Base-by-base conservation (phyloP, 2,329 filamentous ascomycete genomes). In the Curvularia lunata region DNA sequence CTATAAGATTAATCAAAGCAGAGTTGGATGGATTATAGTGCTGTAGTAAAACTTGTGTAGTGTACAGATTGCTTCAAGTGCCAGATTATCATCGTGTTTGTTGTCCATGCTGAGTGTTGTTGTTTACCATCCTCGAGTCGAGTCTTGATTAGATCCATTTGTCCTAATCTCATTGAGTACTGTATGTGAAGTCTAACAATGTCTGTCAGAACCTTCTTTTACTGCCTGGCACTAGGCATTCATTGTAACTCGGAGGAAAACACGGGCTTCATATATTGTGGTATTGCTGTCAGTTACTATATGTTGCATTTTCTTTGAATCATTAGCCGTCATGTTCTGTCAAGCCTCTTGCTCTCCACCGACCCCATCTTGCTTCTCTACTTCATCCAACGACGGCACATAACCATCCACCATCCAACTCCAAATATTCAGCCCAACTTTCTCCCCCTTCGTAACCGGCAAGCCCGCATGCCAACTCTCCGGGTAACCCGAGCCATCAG, bases 381-480 rank as follows among this genome's bases (percentile, higher is more conserved):
- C 47, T 23, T 56, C 32, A 37, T 61, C 61, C 18, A 48, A 41
- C 19, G 28, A 21, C 13, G 67, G 65, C 40, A 68, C 62, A 57
- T 66, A 71, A 5, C 68, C 70, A 18, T 72, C 67, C 73, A 85
- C 83, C 70, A 82, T 83, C 85, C 85, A 87, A 72, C 83, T 86
- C 86, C 86, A 88, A 59, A 88, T 86, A 74, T 88, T 88, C 73
- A 88, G 71, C 0, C 85, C 86, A 55, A 87, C 80, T 76, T 88
- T 88, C 37, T 75, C 78, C 2, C 86, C 86, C 40, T 72, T 77
- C 48, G 74, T 73, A 0, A 88, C 85, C 8, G 85, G 85, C 67
- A 86, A 76, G 5, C 84, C 85, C 42, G 85, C 84, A 79, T 88
- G 86, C 79, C 85, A 85, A 30, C 83, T 85, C 73, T 87, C 84